Evolutionary conservation across 2,329 filamentous ascomycete species (phyloP), one percentile per base, ranked within the genome.

Genomic region (Ceratocystis huliohia): DNA sequence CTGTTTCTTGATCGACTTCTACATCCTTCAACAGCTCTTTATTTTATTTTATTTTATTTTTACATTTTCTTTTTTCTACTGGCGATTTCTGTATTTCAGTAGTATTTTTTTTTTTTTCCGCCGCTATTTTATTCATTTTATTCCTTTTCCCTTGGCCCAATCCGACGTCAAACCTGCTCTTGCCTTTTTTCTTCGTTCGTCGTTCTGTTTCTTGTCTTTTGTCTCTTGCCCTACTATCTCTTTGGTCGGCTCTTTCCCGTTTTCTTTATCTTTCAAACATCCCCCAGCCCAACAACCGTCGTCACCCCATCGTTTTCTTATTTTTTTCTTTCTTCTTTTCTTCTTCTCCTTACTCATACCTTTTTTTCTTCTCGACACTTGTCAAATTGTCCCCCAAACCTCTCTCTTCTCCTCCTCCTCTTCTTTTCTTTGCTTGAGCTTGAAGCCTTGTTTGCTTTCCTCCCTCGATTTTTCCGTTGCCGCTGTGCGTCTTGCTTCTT

Each of bases 231-330:
- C 37, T 41, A 15, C 37, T 41, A 41, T 41, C 13, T 41, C 37
- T 13, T 37, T 41, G 37, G 37, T 41, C 13, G 37, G 37, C 50
- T 59, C 33, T 10, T 61, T 65, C 41, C 46, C 7, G 17, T 17
- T 56, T 65, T 28, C 64, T 65, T 65, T 59, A 20, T 59, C 30
- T 59, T 59, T 8, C 25, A 45, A 17, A n/a, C 44, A 30, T 33
- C 13, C 37, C 44, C 59, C 61, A 37, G 44, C 61, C 44, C 25
- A 53, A 59, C 64, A 65, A 59, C 56, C 64, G 22, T 63, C 37
- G 20, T 25, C 20, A 41, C 61, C 25, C 28, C 22, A n/a, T 25
- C 33, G 17, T 8, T 37, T 37, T 15, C 56, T 59, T 17, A 30
- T 57, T 17, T n/a, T n/a, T 30, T 33, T 37, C 7, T 4, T 59